These are phyloP conservation scores for Eucalyptus cloeziana DNA, from an alignment of 345 rosid species.

Conservation along the genomic window DNA sequence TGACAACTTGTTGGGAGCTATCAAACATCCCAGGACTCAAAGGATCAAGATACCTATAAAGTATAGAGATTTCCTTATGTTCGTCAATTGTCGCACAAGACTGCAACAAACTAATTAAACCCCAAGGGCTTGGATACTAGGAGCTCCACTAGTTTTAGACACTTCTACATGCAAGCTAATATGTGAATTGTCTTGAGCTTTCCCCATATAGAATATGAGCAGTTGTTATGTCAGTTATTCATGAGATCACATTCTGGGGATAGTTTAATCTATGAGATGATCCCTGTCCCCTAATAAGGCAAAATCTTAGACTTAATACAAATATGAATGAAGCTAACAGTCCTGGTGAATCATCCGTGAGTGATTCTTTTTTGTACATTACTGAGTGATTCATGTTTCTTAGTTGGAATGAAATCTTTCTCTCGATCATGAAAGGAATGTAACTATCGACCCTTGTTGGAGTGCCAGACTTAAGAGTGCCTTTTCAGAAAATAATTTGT, in stretches of 20 bases:
- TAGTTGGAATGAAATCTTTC: background rate
- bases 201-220: background rate
- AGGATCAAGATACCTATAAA: background rate
- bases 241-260: background rate
- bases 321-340: background rate
- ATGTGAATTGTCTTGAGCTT: background rate
- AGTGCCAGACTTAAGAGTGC: background rate
- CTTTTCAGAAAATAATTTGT: background rate
- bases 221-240: background rate
- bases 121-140: background rate
- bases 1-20: background rate
- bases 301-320: background rate
- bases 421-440: background rate
- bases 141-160: background rate
- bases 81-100: background rate
- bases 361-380: background rate
- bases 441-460: background rate
- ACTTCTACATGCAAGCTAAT: background rate
- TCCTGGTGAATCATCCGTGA: background rate
- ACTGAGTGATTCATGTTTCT: background rate
- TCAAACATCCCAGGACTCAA: background rate
- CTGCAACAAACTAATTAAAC: background rate
- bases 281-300: background rate
- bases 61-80: background rate
- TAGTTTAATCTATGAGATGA: background rate